Evolutionary conservation across 768 basidiomycete genomes (phyloP), one percentile per base, ranked within the genome.

Genomic region (Lentinus tigrinus): DNA sequence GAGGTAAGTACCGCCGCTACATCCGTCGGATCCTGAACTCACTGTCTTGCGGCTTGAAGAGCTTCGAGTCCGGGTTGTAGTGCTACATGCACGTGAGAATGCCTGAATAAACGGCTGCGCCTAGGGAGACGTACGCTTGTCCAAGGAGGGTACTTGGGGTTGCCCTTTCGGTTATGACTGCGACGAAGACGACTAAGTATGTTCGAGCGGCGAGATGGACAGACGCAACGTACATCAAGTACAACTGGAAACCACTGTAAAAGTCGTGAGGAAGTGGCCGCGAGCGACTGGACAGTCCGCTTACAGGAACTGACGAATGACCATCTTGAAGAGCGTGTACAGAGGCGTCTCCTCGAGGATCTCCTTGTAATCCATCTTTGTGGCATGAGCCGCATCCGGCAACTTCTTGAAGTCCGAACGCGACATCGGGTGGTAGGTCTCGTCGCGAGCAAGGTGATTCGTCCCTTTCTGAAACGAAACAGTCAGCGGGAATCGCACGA

Each of bases 31-130:
- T 46, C 23, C 1, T 31, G 21, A 16, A 58, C 75, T 51, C 60
- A 79, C 80, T 72, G 60, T 83, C 74, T 55, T 75, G 72, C 6
- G 78, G 75, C 54, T 72, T 76, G 66, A 82, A 83, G 11, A 83
- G 65, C 52, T 68, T 64, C 5, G 80, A 79, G 13, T 73, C 74
- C 4, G 67, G 67, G 31, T 66, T 61, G 61, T 66, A 68, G 37
- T 68, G 67, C 64, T 65, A 42, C 11, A 23, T 24, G 2, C 23
- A 8, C 1, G 11, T 19, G 31, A 34, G 37, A 24, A 28, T n/a
- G 31, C 11, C n/a, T 43, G 9, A 19, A 28, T 48, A 26, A 23
- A 21, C 19, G 24, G 19, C 8, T n/a, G 17, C 14, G 36, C 23
- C 19, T 21, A 17, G 31, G 31, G 42, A 50, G 26, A 57, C 65